Evolutionary conservation across 2,329 filamentous ascomycete species (phyloP).

Genomic region (Fusarium albosuccineum): DNA sequence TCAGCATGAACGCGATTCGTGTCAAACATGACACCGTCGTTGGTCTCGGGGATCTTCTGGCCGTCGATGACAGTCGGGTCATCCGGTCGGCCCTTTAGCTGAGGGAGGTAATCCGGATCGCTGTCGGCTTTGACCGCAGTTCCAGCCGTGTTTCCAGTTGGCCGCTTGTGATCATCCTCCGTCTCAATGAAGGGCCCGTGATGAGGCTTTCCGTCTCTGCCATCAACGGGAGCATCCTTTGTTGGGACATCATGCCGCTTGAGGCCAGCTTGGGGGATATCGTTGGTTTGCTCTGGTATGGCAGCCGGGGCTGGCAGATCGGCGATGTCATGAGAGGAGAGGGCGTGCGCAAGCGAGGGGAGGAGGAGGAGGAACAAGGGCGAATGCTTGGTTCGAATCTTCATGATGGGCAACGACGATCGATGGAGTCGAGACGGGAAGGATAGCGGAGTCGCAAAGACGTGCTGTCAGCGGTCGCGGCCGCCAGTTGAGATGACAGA

Average conservation of each 20-base stretch:
- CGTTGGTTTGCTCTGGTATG: constrained; percentile 45
- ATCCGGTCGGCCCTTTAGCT: constrained; percentile 63
- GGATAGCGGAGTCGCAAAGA: constrained; percentile 19
- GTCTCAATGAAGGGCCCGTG: constrained; percentile 82
- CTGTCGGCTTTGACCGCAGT: constrained; percentile 42
- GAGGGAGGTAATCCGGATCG: constrained; percentile 56
- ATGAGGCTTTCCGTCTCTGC: constrained; percentile 93
- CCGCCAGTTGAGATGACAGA: constrained; percentile 19
- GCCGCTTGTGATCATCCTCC: constrained; percentile 50
- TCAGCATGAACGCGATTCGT: constrained; percentile 80
- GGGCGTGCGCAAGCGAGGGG: constrained; percentile 64
- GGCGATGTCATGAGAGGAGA: constrained; percentile 50
- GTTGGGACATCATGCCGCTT: constrained; percentile 59
- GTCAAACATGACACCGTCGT: constrained; percentile 94
- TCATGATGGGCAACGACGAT: constrained; percentile 62
- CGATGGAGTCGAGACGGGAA: constrained; percentile 9
- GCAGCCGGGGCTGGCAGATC: constrained; percentile 42
- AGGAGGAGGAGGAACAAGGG: constrained; percentile 72
- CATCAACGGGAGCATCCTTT: constrained; percentile 91
- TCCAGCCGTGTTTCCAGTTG: constrained; percentile 40
- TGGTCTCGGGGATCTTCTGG: constrained; percentile 71
- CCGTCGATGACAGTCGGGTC: constrained; percentile 69
- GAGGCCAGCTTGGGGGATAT: constrained; percentile 42
- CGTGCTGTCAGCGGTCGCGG: constrained; percentile 23
- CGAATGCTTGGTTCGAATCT: constrained; percentile 65